Evolutionary conservation across 306 rosid genomes (phyloP), one percentile per base, ranked within the genome.

Genomic region (Casuarina cunninghamiana): DNA sequence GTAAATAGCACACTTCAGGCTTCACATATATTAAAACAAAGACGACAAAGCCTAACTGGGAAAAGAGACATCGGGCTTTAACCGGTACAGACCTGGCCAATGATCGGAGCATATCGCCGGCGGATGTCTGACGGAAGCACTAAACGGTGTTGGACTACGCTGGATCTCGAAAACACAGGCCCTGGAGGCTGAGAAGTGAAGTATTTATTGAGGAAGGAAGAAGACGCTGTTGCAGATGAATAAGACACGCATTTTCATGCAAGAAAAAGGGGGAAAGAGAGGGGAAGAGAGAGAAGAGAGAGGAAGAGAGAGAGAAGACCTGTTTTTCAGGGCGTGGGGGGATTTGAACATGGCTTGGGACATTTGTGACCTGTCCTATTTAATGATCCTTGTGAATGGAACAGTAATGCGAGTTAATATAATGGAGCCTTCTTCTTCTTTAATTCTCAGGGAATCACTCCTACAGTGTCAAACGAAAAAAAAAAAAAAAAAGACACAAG

Each of bases 81-180:
- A 67, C 41, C 71, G 4, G 48, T 42, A 48, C 49, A 5, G 63
- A 90, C 97, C 96, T 89, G 73, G 92, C 86, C 76, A 89, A 32
- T 78, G 89, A 80, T 88, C 86, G 77, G 77, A 90, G 79, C 96
- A 89, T 89, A 10, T 10, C 79, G 78, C 48, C 61, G 53, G 41
- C 67, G 72, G 76, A 76, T 87, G 82, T 78, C 39, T 21, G 37
- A 74, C 19, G 79, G 77, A 35, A 32, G 38, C 12, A 68, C 53
- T 69, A 39, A 38, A 61, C 75, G 9, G 42, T 46, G 67, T 77
- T 58, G 69, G 48, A 66, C 79, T 75, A 38, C 15, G 75, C 7
- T 37, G 76, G 80, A 81, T 83, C 81, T 81, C 73, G 66, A 17
- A 69, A 73, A 44, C 48, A 42, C 41, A 38, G 62, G 35, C 5